Conservation (phyloP, 208 protist genomes). For the Leishmania arabica region DNA sequence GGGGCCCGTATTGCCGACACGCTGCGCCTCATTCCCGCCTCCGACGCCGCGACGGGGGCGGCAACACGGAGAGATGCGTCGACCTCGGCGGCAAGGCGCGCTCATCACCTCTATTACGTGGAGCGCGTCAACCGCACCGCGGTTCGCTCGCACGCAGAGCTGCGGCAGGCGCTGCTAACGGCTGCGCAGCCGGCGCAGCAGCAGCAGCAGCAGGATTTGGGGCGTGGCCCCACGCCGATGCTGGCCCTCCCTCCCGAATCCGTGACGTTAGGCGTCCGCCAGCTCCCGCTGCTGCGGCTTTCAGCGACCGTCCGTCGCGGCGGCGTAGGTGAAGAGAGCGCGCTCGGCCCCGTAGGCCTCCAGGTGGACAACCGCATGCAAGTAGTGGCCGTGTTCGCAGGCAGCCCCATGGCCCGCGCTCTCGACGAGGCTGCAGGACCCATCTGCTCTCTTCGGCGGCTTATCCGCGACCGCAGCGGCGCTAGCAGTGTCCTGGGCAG, state of each 20-base stretch:
- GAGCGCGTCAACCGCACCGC: slow-evolving; percentile 49
- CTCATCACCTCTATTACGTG: slow-evolving; percentile 50
- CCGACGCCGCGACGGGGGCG: background rate
- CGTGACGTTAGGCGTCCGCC: slow-evolving; percentile 62
- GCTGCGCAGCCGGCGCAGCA: slow-evolving; percentile 21
- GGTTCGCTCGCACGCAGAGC: slow-evolving; percentile 33
- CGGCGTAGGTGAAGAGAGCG: slow-evolving; percentile 26
- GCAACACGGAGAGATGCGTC: background rate
- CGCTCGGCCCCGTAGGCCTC: slow-evolving; percentile 58
- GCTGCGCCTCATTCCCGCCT: slow-evolving; percentile 22
- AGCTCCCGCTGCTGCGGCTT: slow-evolving; percentile 60
- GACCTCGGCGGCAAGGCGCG: slow-evolving; percentile 11
- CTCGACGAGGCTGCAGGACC: slow-evolving; percentile 42
- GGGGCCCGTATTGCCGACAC: slow-evolving; percentile 67
- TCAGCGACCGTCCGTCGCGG: slow-evolving; percentile 41
- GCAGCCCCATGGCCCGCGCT: slow-evolving; percentile 50
- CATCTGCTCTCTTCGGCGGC: slow-evolving; percentile 48
- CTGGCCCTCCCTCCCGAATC: slow-evolving; percentile 38
- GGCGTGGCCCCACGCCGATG: background rate
- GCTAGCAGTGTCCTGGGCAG: background rate
- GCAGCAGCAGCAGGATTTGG: background rate
- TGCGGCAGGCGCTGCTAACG: slow-evolving; percentile 27
- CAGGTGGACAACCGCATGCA: slow-evolving; percentile 59
- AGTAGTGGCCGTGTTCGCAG: slow-evolving; percentile 38
- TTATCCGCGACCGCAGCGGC: slow-evolving; percentile 32